Base-by-base conservation (phyloP, 805 yeast species). In the Candida ulmi region DNA sequence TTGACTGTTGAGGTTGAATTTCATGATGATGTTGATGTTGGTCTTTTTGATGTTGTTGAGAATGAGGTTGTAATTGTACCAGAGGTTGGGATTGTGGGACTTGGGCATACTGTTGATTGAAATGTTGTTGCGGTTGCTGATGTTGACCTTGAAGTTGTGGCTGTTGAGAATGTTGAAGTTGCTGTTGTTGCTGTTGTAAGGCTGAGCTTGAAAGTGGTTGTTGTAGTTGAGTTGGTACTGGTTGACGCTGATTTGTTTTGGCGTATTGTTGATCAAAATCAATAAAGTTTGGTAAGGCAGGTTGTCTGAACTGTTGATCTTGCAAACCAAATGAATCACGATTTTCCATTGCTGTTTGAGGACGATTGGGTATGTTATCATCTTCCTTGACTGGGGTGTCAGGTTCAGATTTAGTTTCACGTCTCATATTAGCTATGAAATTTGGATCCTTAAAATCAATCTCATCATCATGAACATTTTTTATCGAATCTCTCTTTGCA, bases 401-500 rank as follows among this genome's bases (percentile, higher is more conserved):
- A 11, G 55, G 48, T 32, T 50, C 56, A 2, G 54, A 45, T 37
- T 46, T 50, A 3, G 55, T 45, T 15, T 42, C 50, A 29, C 52
- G 41, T 40, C 39, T 38, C 30, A 37, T 36, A 16, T 40, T 41
- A 4, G 27, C 15, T n/a, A 31, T 7, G 31, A 33, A 41, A 25
- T 40, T 38, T 21, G 45, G 41, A 17, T 39, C 45, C 27, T 44
- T 43, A 16, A 41, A 33, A 8, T 35, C 41, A n/a, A 49, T 34
- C 16, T 39, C 48, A 24, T 45, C 42, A 37, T 39, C 48, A 25
- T 46, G 38, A 33, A 34, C 29, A 36, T 47, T 45, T 37, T 55
- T 55, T 8, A 55, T 42, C 2, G 60, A 55, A 40, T 55, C 60
- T 38, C 57, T 51, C 32, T 53, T 55, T 2, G 55, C 40, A 31